phyloP scores from a whole-genome alignment of 306 rosid genomes.

The Malus orientalis region DNA sequence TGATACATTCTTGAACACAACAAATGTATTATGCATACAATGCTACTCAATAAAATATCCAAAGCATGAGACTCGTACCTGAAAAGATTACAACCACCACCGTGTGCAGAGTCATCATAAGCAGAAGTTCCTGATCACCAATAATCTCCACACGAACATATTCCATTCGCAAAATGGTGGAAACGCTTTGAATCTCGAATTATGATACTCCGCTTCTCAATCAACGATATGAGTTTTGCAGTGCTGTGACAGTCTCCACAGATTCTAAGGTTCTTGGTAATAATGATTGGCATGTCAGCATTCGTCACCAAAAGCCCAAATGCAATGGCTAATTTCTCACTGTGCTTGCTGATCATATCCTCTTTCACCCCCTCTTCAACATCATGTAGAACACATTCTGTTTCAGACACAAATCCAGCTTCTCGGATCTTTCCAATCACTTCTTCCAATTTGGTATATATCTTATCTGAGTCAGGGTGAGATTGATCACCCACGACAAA shows the following conservation, averaged over 20 bases:
- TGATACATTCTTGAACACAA: neutral
- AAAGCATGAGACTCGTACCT: neutral
- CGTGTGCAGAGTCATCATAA: neutral
- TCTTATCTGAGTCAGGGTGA: slow-evolving; percentile 53
- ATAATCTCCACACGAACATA: slow-evolving; percentile 67
- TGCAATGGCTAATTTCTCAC: slow-evolving; percentile 81
- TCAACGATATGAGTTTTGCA: slow-evolving; percentile 46
- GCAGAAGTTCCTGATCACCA: slow-evolving; percentile 29
- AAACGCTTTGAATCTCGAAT: slow-evolving; percentile 71
- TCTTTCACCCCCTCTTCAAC: slow-evolving; percentile 57
- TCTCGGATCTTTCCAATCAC: slow-evolving; percentile 35
- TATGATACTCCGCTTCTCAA: slow-evolving; percentile 49
- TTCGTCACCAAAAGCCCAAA: slow-evolving; percentile 57
- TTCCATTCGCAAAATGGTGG: slow-evolving; percentile 58
- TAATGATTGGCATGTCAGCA: slow-evolving; percentile 33
- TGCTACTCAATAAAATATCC: neutral
- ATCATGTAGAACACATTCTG: slow-evolving; percentile 55
- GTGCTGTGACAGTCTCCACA: slow-evolving; percentile 67
- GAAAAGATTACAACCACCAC: neutral
- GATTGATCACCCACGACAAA: slow-evolving; percentile 57
- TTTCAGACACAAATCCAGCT: slow-evolving; percentile 54
- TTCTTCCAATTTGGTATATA: slow-evolving; percentile 52
- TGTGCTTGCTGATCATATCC: slow-evolving; percentile 60
- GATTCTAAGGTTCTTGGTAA: slow-evolving; percentile 63
- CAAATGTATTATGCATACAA: neutral